These are phyloP conservation scores for Micractinium sp. DNA, from an alignment of 139 green algal species.

Conservation along the genomic window DNA sequence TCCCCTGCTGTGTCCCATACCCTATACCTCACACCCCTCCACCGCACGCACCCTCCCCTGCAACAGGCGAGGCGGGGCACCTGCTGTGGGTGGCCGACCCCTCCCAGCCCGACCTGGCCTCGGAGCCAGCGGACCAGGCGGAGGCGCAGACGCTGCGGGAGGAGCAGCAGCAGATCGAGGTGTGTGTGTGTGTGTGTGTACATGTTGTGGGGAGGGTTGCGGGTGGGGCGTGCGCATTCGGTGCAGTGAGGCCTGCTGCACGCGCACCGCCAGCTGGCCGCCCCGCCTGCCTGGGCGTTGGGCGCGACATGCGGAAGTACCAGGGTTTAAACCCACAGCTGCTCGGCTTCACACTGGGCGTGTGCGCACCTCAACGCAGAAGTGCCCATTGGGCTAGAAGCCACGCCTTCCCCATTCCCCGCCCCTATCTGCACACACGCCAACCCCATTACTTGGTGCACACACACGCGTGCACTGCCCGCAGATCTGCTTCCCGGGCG, in stretches of 20 bases:
- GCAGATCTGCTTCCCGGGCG: constrained; percentile 75
- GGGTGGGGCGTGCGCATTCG: too few species aligned
- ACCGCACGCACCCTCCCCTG: neutral
- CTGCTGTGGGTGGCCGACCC: constrained; percentile 78
- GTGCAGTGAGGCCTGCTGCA: too few species aligned
- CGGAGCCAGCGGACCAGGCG: constrained; percentile 46
- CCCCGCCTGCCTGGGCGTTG: neutral
- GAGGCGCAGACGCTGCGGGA: constrained; percentile 63
- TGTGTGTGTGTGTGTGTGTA: neutral
- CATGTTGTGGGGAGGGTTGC: neutral
- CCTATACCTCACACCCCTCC: neutral
- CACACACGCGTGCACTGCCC: too few species aligned
- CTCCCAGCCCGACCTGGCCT: constrained; percentile 20
- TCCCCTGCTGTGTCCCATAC: neutral
- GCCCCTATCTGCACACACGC: too few species aligned
- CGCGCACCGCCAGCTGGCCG: neutral
- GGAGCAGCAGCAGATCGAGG: constrained; percentile 26
- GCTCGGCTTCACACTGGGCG: too few species aligned
- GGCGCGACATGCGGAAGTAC: too few species aligned
- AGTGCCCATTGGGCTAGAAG: too few species aligned
- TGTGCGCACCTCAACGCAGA: too few species aligned
- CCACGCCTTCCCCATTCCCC: too few species aligned
- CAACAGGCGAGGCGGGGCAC: constrained; percentile 61
- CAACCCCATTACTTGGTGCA: too few species aligned
- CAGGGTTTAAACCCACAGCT: too few species aligned